phyloP scores from a whole-genome alignment of 169 alveolate genomes.

The Plasmodium knowlesi region DNA sequence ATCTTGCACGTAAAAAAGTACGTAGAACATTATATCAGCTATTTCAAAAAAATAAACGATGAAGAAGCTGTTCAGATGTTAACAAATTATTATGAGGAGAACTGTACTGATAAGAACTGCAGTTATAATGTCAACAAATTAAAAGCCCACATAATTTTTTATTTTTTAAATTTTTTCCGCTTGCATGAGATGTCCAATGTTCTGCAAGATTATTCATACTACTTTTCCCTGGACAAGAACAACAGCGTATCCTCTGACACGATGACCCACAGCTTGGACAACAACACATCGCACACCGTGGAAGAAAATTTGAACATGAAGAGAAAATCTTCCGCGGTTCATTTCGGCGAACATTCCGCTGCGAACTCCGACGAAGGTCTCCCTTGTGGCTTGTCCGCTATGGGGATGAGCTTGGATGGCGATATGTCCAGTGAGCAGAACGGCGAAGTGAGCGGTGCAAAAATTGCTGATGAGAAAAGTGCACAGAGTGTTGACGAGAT shows the following conservation, averaged over 20 bases:
- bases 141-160: conserved; percentile 32
- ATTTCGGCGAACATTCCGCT: conserved; percentile 5
- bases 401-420: background rate
- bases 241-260: background rate
- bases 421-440: background rate
- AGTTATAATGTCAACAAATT: conserved; percentile 60
- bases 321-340: background rate
- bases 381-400: background rate
- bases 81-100: conserved; percentile 25
- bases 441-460: background rate
- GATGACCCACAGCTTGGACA: background rate
- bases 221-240: conserved; percentile 31
- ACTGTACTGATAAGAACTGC: conserved; percentile 26
- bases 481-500: too few relatives aligned
- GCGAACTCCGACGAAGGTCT: conserved; percentile 13
- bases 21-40: conserved; percentile 37
- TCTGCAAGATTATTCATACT: conserved; percentile 45
- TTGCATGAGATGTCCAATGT: conserved; percentile 44
- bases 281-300: background rate
- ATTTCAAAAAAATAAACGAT: conserved; percentile 43
- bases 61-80: conserved; percentile 22
- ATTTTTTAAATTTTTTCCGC: conserved; percentile 60
- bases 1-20: conserved; percentile 63
- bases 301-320: background rate
- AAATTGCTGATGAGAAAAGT: background rate